Percentiles rank a stretch among this genome's conserved stretches.
phyloP scores from a whole-genome alignment of 371 early-diverging fungal species.

The Cladochytrium tenue region DNA sequence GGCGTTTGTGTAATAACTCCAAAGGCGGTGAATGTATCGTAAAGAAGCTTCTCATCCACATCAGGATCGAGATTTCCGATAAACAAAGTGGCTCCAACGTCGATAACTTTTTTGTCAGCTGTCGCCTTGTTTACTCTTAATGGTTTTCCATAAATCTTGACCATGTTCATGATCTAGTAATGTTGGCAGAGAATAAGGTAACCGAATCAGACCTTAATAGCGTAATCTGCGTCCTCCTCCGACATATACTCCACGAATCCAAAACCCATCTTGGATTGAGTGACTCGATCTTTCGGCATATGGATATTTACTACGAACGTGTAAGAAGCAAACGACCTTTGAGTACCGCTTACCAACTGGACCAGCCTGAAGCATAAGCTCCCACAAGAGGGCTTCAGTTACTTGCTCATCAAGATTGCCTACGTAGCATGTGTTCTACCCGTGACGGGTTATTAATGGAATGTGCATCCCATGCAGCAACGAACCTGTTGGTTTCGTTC shows the following conservation, averaged over 20 bases:
- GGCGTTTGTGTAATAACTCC: conserved; percentile 87
- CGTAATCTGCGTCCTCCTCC: conserved; percentile 96
- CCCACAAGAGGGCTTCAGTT: conserved; percentile 92
- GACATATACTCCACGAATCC: conserved; percentile 94
- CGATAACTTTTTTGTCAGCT: conserved; percentile 84
- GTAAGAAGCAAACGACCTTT: too few relatives aligned
- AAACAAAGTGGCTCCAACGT: conserved; percentile 95
- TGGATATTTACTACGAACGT: conserved; percentile 93
- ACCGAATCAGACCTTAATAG: conserved; percentile 70
- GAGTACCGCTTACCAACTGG: conserved; percentile 87
- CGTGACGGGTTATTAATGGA: conserved; percentile 44
- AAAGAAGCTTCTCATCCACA: conserved; percentile 92
- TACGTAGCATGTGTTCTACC: conserved; percentile 90
- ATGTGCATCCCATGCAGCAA: too few relatives aligned
- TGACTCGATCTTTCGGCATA: conserved; percentile 95
- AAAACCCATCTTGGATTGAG: conserved; percentile 89
- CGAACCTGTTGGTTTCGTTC: conserved; percentile 46
- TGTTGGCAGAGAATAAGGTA: too few relatives aligned
- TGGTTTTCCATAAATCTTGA: conserved; percentile 92
- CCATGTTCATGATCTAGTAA: conserved; percentile 87
- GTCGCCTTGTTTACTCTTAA: conserved; percentile 95
- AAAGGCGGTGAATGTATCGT: conserved; percentile 95
- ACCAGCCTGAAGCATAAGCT: conserved; percentile 96
- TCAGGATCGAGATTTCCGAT: conserved; percentile 93
- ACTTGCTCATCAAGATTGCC: conserved; percentile 96